Conservation (phyloP, 305 asterid species). For the Fraxinus sp. region DNA sequence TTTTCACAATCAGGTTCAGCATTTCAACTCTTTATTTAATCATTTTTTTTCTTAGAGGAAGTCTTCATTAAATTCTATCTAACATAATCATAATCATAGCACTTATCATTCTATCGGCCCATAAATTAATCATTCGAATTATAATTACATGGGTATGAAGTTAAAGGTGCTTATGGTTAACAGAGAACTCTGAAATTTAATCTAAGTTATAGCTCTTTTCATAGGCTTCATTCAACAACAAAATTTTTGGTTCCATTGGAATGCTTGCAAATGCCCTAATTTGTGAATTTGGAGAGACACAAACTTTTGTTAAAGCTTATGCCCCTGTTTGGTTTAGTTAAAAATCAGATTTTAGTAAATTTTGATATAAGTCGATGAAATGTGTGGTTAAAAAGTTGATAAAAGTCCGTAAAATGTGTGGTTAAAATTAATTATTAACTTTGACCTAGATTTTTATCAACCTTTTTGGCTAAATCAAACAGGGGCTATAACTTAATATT, state of each 20-base stretch:
- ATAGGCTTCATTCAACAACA: background rate
- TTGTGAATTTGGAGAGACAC: background rate
- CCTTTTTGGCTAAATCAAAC: background rate
- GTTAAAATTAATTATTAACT: no score
- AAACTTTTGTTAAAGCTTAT: background rate
- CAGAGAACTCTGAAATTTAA: background rate
- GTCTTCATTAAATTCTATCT: background rate
- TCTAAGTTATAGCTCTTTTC: background rate
- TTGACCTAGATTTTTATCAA: no score
- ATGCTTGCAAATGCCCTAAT: conserved; percentile 11
- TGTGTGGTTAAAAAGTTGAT: background rate
- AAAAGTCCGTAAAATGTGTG: no score
- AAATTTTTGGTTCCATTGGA: conserved; percentile 11
- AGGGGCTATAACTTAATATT: conserved; percentile 9
- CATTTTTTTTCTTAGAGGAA: background rate
- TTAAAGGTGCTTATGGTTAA: background rate
- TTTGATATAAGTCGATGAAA: background rate
- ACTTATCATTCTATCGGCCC: background rate
- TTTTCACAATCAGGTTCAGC: background rate
- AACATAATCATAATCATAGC: background rate
- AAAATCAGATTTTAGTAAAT: no score
- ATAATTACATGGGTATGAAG: background rate
- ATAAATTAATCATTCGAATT: background rate
- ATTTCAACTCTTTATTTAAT: background rate
- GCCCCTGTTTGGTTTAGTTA: background rate